phyloP scores from a whole-genome alignment of 148 eudicot genomes.

The Chenopodium album region DNA sequence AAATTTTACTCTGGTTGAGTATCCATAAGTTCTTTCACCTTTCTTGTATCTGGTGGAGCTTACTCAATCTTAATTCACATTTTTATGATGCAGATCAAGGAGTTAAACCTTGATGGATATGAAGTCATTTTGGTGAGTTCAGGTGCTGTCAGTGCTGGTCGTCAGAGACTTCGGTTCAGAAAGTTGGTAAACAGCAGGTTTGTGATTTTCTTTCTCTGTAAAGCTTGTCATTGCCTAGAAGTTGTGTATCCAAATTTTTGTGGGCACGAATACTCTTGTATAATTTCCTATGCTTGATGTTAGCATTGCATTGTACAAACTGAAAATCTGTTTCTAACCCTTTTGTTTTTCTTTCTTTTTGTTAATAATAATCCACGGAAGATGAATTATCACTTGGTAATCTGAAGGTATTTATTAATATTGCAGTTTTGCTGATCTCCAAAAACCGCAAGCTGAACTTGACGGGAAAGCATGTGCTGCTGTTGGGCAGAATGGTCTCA shows the following conservation, averaged over 20 bases:
- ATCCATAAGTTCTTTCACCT: not conserved
- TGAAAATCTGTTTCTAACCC: not conserved
- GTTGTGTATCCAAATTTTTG: not conserved
- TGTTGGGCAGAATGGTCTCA: conserved; percentile 96
- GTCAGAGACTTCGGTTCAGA: conserved; percentile 87
- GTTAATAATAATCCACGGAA: not conserved
- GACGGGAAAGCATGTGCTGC: conserved; percentile 99
- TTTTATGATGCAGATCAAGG: conserved; percentile 59
- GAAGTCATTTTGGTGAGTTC: conserved; percentile 92
- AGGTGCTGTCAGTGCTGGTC: conserved; percentile 95
- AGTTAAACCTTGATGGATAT: conserved; percentile 70
- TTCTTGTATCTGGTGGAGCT: conserved; percentile 11
- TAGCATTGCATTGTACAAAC: not conserved
- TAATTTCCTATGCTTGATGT: not conserved
- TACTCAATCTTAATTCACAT: not conserved
- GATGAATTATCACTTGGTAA: conserved; percentile 1
- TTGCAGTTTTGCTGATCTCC: conserved; percentile 93
- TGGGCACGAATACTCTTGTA: not conserved
- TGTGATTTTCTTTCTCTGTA: conserved; percentile 18
- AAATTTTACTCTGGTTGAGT: not conserved
- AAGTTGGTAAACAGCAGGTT: conserved; percentile 91
- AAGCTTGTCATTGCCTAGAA: conserved; percentile 1
- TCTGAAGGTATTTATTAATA: conserved; percentile 12
- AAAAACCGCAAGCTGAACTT: conserved; percentile 91
- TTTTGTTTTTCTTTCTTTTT: not conserved